Conservation (phyloP, 331 rosid species). For the Cydonia oblonga region DNA sequence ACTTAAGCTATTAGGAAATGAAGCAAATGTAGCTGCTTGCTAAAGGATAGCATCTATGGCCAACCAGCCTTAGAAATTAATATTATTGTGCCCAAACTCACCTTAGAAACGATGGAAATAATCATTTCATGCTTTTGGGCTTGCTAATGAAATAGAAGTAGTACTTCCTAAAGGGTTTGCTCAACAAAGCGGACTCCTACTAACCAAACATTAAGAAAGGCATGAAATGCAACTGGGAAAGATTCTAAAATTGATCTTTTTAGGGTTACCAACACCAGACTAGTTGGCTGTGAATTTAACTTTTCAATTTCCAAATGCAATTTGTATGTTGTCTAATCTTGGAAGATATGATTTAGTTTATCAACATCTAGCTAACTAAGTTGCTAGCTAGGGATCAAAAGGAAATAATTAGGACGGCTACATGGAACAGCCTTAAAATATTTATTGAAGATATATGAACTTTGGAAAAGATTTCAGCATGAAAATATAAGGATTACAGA, state of each 20-base stretch:
- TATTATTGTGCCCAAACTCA: neutral
- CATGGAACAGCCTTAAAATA: neutral
- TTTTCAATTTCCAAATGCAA: neutral
- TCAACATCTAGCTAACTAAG: neutral
- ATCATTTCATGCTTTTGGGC: neutral
- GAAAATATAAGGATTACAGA: neutral
- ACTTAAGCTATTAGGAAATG: too few species aligned
- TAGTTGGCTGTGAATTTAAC: neutral
- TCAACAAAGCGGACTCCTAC: neutral
- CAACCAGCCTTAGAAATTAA: neutral
- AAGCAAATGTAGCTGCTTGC: neutral
- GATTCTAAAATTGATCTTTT: neutral
- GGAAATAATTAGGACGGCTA: neutral
- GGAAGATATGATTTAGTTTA: neutral
- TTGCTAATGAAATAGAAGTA: neutral
- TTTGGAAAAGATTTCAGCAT: neutral
- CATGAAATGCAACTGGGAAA: neutral
- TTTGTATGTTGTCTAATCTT: constrained; percentile 1
- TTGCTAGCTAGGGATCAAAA: neutral
- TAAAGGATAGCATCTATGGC: neutral
- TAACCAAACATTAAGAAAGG: neutral
- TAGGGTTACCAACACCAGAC: neutral
- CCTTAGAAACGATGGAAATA: neutral
- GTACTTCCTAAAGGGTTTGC: neutral
- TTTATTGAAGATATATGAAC: neutral